Base-by-base conservation (phyloP, 202 grass and related monocot species). In the Hordeum pubiflorum region DNA sequence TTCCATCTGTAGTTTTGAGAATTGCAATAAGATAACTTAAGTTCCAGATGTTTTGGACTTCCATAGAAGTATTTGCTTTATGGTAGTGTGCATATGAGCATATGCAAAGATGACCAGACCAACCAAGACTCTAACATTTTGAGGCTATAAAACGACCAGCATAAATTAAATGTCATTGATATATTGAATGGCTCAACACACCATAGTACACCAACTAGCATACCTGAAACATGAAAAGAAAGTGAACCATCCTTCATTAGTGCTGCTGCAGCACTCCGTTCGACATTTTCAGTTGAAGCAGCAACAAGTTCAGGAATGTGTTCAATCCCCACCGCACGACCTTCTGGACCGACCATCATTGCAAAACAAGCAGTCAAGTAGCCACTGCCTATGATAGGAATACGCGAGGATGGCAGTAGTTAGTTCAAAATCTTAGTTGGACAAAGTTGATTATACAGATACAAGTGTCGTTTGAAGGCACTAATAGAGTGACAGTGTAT, bases 351-450 rank as follows among this genome's bases (percentile, higher is more conserved):
- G 65, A 94, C 82, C 91, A 94, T 92, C 88, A 94, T 87, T 77
- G 89, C 91, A 80, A 94, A 97, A 58, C 94, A 97, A 58, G 94
- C 94, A 57, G 94, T 97, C 81, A 97, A 61, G 52, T 94, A 97
- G n/a, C 94, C 94, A 78, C 91, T 97, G 38, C 94, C 94, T 97
- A 27, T 11, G 27, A 58, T 1, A 39, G 8, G 12, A 58, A 77
- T 17, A 29, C 22, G 60, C 33, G 22, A 21, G n/a, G 4, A 72
- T 39, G 20, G 3, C 37, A 85, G 14, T 9, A 82, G 9, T 78
- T 54, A 24, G 17, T 29, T 7, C 44, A 22, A 73, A 64, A 34
- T 62, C 1, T 72, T n/a, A 38, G 34, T 1, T 13, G 11, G 10
- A 65, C 1, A 50, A 39, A 63, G 24, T 11, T 17, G 20, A 75